Evolutionary conservation across 768 basidiomycete species (phyloP).

Genomic region (Fomitopsis pulvina): DNA sequence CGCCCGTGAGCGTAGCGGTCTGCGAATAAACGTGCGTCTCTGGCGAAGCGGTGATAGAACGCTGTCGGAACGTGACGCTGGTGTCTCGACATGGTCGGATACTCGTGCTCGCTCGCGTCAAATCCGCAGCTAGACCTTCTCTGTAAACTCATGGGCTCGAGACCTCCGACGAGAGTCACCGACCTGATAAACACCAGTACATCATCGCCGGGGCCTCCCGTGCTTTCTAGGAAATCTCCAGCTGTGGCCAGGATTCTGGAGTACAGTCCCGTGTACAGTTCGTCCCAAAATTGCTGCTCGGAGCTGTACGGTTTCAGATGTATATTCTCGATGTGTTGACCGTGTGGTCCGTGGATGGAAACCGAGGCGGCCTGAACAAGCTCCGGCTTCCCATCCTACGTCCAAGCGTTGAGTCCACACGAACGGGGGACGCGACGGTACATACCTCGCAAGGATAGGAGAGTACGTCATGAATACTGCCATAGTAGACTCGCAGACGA

Average conservation of each 20-base stretch:
- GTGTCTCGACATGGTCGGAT: constrained; percentile 87
- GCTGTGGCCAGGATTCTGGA: constrained; percentile 59
- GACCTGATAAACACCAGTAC: constrained; percentile 86
- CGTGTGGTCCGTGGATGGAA: constrained; percentile 70
- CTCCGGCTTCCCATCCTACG: constrained; percentile 71
- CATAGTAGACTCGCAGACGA: constrained; percentile 73
- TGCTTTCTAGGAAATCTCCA: constrained; percentile 59
- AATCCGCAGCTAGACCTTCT: constrained; percentile 68
- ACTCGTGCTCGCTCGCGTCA: constrained; percentile 92
- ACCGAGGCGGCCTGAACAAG: constrained; percentile 86
- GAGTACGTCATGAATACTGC: constrained; percentile 89
- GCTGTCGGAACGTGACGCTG: constrained; percentile 80
- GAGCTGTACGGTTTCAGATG: constrained; percentile 72
- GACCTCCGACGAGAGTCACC: constrained; percentile 8
- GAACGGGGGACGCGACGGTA: neutral
- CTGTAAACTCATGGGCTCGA: neutral
- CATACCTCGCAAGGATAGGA: constrained; percentile 88
- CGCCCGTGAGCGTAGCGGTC: constrained; percentile 59
- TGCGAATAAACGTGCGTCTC: constrained; percentile 61
- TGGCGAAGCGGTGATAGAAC: constrained; percentile 81
- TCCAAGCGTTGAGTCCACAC: constrained; percentile 4
- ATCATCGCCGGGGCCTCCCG: constrained; percentile 58
- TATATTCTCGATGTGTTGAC: constrained; percentile 83
- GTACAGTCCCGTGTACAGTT: constrained; percentile 65
- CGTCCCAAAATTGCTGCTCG: constrained; percentile 68